Evolutionary conservation across 768 basidiomycete species (phyloP).

Genomic region (Astraeus odoratus): DNA sequence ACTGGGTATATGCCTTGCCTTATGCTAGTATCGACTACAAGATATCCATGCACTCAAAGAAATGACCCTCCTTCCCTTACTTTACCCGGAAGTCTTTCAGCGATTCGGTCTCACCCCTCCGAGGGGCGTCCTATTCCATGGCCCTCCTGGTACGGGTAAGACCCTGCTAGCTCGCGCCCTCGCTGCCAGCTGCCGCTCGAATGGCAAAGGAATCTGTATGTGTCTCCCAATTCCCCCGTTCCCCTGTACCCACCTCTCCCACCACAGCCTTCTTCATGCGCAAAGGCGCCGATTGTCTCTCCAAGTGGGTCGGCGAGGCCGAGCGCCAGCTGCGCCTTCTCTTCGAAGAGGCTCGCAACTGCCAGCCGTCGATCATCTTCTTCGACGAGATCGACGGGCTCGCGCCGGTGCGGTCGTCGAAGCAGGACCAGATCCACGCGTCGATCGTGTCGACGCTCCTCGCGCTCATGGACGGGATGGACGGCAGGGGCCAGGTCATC

Average conservation of each 20-base stretch:
- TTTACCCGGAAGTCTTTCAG: conserved; percentile 97
- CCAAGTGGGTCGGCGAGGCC: conserved; percentile 99
- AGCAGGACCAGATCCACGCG: conserved; percentile 98
- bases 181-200: conserved; percentile 84
- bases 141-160: conserved; percentile 98
- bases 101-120: conserved; percentile 92
- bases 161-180: conserved; percentile 91
- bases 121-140: conserved; percentile 94
- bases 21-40: conserved; percentile 22
- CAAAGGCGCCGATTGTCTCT: conserved; percentile 95
- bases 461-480: conserved; percentile 99
- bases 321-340: conserved; percentile 91
- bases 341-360: conserved; percentile 91
- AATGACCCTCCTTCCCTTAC: conserved; percentile 91
- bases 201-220: conserved; percentile 84
- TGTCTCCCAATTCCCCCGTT: conserved; percentile 9
- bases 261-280: conserved; percentile 95
- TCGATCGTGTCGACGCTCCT: conserved; percentile 94
- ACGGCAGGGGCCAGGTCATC: conserved; percentile 93
- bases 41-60: conserved; percentile 97
- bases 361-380: conserved; percentile 96
- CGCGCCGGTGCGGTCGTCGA: conserved; percentile 95
- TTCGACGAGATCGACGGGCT: conserved; percentile 99
- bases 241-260: not conserved
- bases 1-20: not conserved